Base-by-base conservation (phyloP, 345 rosid species). In the Rhodomyrtus tomentosa region DNA sequence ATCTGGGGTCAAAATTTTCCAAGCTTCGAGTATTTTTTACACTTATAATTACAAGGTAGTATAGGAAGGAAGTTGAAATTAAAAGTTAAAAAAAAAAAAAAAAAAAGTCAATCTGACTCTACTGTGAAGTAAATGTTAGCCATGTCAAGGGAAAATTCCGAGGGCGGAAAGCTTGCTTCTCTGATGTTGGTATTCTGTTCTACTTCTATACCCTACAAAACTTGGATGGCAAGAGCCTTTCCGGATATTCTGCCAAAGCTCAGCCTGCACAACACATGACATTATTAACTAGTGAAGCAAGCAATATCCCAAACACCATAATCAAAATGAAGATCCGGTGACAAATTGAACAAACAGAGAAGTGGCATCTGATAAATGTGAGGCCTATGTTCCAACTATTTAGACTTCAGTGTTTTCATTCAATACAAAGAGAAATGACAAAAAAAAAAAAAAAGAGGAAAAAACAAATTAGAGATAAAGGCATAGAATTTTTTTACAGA, bases 61-160 rank as follows among this genome's bases (percentile, higher is more conserved):
- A 36, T 68, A 36, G 40, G 79, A 68, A 18, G 2, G 36, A 68
- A 68, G 79, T 36, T 18, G 79, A 40, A 21, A 53, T 7, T 53
- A 20, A 21, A 53, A 21, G 7, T 53, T 2, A 4, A 18, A 32
- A 10, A 49, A 49, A 48, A 9, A 12, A 49, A 49, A 27, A 53
- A 82, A 12, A 82, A 11, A 38, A 20, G 3, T 79, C 42, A 50
- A 49, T 45, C 55, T 24, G 58, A 72, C 72, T 50, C 81, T 49
- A 55, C 59, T 11, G 62, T 32, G 40, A 58, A 29, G 18, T 88
- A 90, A 93, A 91, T 62, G 86, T 87, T 90, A 88, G 92, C 83
- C 85, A 83, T 82, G 90, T 59, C 81, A 85, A 32, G 82, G 85
- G 25, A 68, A 68, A 36, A 68, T 68, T 68, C 25, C 25, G 14